Evolutionary conservation across 2,329 filamentous ascomycete species (phyloP).

Genomic region (Epichloe uncinata): DNA sequence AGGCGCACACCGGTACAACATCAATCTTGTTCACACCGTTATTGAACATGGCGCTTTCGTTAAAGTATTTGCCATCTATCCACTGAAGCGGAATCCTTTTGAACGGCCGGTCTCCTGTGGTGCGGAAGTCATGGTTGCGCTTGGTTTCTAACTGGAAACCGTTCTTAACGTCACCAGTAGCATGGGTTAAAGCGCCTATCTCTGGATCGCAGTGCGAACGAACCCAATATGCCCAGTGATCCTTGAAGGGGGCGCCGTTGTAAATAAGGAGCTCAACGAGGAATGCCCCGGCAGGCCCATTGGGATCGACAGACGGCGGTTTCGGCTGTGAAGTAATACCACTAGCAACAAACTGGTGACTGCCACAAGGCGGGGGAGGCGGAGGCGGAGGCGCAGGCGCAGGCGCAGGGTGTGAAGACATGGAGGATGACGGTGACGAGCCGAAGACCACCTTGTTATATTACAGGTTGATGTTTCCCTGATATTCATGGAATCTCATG

Average conservation of each 20-base stretch:
- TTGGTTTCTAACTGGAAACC: conserved; percentile 20
- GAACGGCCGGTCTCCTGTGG: conserved; percentile 7
- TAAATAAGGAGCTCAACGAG: conserved; percentile 17
- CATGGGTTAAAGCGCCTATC: conserved; percentile 18
- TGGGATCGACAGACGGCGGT: neutral
- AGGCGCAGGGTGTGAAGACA: neutral
- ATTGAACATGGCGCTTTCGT: conserved; percentile 16
- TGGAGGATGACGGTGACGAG: neutral
- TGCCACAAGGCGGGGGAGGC: neutral
- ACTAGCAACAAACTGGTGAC: neutral
- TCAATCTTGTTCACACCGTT: conserved; percentile 10
- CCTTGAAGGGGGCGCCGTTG: conserved; percentile 19
- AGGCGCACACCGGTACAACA: conserved; percentile 11
- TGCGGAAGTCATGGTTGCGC: conserved; percentile 13
- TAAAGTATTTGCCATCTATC: conserved; percentile 12
- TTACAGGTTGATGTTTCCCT: too few relatives aligned
- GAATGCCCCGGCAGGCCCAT: conserved; percentile 11
- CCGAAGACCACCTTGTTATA: too few relatives aligned
- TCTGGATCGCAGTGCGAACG: conserved; percentile 7
- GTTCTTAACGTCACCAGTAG: conserved; percentile 17
- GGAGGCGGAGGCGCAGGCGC: neutral
- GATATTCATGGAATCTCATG: too few relatives aligned
- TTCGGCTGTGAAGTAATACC: neutral
- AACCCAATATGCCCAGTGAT: conserved; percentile 23
- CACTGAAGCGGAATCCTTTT: conserved; percentile 18